Conservation (phyloP, 192 early-diverging fungal genomes). For the Coemansia sp. region DNA sequence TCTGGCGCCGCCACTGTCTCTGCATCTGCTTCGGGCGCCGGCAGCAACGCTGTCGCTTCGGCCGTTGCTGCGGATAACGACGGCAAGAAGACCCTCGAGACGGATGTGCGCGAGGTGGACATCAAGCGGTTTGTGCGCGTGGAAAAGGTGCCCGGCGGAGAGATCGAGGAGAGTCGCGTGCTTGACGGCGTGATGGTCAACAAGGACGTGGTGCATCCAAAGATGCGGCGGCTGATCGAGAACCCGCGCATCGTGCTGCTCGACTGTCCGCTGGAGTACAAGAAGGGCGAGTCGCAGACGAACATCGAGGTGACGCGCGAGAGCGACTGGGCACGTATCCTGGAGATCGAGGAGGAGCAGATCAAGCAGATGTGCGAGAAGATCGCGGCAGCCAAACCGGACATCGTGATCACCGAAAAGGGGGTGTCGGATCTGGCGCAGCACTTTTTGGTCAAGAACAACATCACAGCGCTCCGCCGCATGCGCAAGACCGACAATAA, state of each 20-base stretch:
- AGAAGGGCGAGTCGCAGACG: slow-evolving; percentile 99
- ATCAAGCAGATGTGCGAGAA: slow-evolving; percentile 95
- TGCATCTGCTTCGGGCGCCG: background rate
- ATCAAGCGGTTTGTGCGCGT: slow-evolving; percentile 97
- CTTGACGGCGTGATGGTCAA: slow-evolving; percentile 98
- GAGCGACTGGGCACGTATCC: slow-evolving; percentile 91
- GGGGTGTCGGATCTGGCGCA: slow-evolving; percentile 98
- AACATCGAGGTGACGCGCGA: slow-evolving; percentile 98
- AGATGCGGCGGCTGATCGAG: slow-evolving; percentile 92
- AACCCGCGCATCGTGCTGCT: slow-evolving; percentile 95
- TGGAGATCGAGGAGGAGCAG: slow-evolving; percentile 99
- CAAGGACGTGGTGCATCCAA: slow-evolving; percentile 99
- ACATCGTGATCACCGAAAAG: slow-evolving; percentile 98
- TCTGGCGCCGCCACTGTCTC: background rate
- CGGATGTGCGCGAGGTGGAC: slow-evolving; percentile 89
- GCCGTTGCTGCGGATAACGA: background rate
- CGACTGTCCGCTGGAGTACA: slow-evolving; percentile 99
- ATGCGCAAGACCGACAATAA: slow-evolving; percentile 99
- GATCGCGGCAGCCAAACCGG: slow-evolving; percentile 95
- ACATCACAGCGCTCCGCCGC: slow-evolving; percentile 97
- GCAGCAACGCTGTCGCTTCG: background rate
- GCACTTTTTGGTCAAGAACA: slow-evolving; percentile 96
- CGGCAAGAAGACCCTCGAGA: slow-evolving; percentile 40
- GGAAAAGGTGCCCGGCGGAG: slow-evolving; percentile 99
- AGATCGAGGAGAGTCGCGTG: slow-evolving; percentile 93